Evolutionary conservation across 2,329 filamentous ascomycete species (phyloP), one percentile per base, ranked within the genome.

Genomic region (Aspergillus pseudonomiae): DNA sequence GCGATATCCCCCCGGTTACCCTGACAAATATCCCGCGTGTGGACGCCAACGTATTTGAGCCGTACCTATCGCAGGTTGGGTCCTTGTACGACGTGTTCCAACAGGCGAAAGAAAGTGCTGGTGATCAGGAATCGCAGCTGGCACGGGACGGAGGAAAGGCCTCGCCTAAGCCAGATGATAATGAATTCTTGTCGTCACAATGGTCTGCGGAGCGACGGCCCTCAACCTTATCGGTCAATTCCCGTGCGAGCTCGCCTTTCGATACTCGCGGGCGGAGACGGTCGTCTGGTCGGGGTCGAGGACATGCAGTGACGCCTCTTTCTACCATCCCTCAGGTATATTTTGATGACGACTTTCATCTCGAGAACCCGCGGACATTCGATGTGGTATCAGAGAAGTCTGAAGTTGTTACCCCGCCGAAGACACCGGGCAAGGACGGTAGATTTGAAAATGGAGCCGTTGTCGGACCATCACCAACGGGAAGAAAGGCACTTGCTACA

Each of bases 381-480:
- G 95, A 99, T 75, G 89, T 98, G 30, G 94, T 99, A 16, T 98
- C 94, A 74, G 95, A 99, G 78, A 87, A 93, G 64, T 97, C 95
- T 12, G 94, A 98, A 76, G 92, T 99, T n/a, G 90, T 98, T n/a
- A 86, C 89, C 26, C 86, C 89, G 1, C 84, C 86, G 4, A 83
- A 83, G 55, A 83, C 82, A 64, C 74, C 76, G 34, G 74, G 74
- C 46, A 83, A 88, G 65, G 85, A 88, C 30, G 84, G 86, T 28
- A 82, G 80, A 41, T 78, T 78, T 5, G 77, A 82, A 4, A 91
- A 89, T 75, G 88, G 87, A 6, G 82, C 81, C 57, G 80, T 84
- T 0, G 79, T 85, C 26, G 84, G 85, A 12, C 89, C 91, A 9
- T 75, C 81, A 50, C 76, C 79, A 21, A 78, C 80, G 14, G 83